These are phyloP conservation scores for Ceratobasidium sp. DNA, from an alignment of 1,284 basidiomycete genomes.

Conservation along the genomic window DNA sequence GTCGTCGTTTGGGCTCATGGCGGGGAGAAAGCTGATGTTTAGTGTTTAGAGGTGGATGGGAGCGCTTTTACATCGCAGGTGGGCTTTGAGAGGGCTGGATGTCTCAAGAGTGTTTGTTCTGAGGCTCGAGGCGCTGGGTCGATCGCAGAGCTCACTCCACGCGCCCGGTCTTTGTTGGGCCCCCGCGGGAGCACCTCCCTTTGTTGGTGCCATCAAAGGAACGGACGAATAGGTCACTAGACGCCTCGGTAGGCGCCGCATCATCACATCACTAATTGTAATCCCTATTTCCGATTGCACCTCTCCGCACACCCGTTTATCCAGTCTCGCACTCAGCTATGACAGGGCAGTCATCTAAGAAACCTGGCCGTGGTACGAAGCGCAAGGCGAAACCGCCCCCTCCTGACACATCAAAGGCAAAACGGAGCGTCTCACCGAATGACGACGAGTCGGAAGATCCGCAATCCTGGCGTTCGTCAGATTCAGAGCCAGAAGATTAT, in stretches of 20 bases:
- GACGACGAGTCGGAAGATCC: constrained; percentile 11
- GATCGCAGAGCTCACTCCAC: constrained; percentile 23
- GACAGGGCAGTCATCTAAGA: not conserved
- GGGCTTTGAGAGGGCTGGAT: not conserved
- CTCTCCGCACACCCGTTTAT: constrained; percentile 4
- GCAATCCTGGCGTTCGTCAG: constrained; percentile 30
- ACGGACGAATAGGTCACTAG: constrained; percentile 3
- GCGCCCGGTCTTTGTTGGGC: constrained; percentile 40
- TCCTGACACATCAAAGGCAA: constrained; percentile 5
- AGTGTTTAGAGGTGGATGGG: not conserved
- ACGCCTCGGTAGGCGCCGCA: constrained; percentile 28
- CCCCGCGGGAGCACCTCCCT: constrained; percentile 16
- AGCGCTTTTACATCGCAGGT: constrained; percentile 26
- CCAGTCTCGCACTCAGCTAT: not conserved
- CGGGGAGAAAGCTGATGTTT: not conserved
- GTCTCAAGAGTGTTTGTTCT: constrained; percentile 26
- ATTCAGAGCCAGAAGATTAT: constrained; percentile 42
- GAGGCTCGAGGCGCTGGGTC: not conserved
- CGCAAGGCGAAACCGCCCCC: constrained; percentile 20
- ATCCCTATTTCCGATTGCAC: not conserved
- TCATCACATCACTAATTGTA: constrained; percentile 3
- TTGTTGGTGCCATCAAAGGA: constrained; percentile 41
- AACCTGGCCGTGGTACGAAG: not conserved
- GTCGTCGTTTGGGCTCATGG: constrained; percentile 13
- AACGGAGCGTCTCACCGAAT: constrained; percentile 14